These are phyloP conservation scores for Taphrina betulina DNA, from an alignment of 1,139 yeast species.

Conservation along the genomic window DNA sequence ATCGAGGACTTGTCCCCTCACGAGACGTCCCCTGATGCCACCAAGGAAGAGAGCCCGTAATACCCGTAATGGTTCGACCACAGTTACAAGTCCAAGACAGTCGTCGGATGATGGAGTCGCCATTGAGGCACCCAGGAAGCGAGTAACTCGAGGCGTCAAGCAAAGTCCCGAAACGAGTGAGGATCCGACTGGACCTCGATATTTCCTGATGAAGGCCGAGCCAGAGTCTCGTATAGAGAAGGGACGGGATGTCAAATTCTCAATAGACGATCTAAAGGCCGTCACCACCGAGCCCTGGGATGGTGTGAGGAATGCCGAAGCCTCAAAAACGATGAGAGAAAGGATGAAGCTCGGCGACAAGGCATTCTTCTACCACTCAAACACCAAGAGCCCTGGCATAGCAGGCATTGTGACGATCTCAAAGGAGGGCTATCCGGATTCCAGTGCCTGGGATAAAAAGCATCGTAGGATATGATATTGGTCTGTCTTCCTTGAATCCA, in stretches of 20 bases:
- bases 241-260: slow-evolving; percentile 52
- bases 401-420: slow-evolving; percentile 51
- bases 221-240: slow-evolving; percentile 53
- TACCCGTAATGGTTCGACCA: too few relatives aligned
- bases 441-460: slow-evolving; percentile 37
- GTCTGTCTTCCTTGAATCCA: too few relatives aligned
- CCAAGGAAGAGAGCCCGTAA: too few relatives aligned
- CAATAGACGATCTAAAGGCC: slow-evolving; percentile 49
- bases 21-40: too few relatives aligned
- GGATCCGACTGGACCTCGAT: slow-evolving; percentile 36
- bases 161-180: slow-evolving; percentile 1
- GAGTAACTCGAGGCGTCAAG: too few relatives aligned
- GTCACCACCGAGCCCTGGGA: slow-evolving; percentile 53
- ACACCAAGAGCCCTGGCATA: slow-evolving; percentile 54
- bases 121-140: too few relatives aligned
- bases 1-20: too few relatives aligned
- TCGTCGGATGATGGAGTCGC: too few relatives aligned
- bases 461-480: slow-evolving; percentile 8
- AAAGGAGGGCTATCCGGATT: slow-evolving; percentile 50
- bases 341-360: slow-evolving; percentile 51
- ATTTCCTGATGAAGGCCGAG: slow-evolving; percentile 58
- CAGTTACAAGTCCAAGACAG: too few relatives aligned
- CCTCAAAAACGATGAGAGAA: slow-evolving; percentile 51
- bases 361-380: slow-evolving; percentile 56
- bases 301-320: slow-evolving; percentile 59